Evolutionary conservation across 768 basidiomycete genomes (phyloP), one percentile per base, ranked within the genome.

Genomic region (Trametes villosa): DNA sequence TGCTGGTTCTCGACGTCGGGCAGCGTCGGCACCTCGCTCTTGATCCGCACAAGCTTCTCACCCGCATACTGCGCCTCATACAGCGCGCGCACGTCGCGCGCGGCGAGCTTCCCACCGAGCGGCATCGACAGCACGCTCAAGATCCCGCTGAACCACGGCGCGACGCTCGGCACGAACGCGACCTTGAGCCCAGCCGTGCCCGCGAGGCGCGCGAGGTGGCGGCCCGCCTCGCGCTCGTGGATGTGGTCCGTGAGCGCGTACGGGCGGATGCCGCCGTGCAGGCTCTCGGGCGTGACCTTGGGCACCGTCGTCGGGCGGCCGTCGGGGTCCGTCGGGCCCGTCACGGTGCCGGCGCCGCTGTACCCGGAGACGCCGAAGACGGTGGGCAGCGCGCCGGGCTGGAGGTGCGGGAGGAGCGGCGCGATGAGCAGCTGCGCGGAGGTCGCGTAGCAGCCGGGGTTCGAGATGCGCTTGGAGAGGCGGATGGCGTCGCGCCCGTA

Each of bases 381-480:
- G 2, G 94, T 92, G 2, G 96, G 93, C 66, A 82, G 81, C 22
- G 83, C 76, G 3, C 76, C 63, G 6, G 79, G 78, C 53, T 86
- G 80, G 61, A 96, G 72, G 74, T 88, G 83, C 57, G 85, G 79
- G 55, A 97, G 79, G 20, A 98, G 81, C 20, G 97, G 97, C 0
- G 96, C 97, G 61, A 97, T 76, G 56, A 98, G 86, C 62, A 98
- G 81, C 75, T 98, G 97, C 1, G 88, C 83, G 49, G 94, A 93
- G 33, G 97, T 98, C 6, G 96, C 91, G 71, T 95, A 99, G 73
- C 97, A 99, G 42, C 97, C 97, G 1, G 97, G 97, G 77, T 99
- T 99, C 48, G 97, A 92, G 64, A 98, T 94, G 44, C 95, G 80
- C 71, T 87, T 94, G 24, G 97, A 83, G 3, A 77, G 63, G 45